Base-by-base conservation (phyloP, 257 asterid genomes). In the Echites panduratus region DNA sequence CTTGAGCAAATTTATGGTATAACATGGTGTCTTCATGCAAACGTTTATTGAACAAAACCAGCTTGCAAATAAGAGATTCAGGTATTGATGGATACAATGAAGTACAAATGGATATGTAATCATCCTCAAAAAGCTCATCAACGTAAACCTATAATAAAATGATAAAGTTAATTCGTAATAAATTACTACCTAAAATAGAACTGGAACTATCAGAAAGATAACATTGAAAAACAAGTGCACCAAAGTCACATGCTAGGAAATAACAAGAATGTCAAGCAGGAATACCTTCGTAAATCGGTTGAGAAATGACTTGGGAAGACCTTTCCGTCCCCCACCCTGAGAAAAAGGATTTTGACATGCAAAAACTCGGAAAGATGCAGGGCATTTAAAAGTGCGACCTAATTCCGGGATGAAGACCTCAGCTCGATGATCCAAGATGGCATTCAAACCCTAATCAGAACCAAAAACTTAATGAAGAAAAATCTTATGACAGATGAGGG, bases 311-410 rank as follows among this genome's bases (percentile, higher is more conserved):
- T 86, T 92, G 0, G 99, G 99, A 79, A 95, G 93, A 76, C 98
- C 97, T 84, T 95, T 95, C 66, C 99, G 87, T 4, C 99, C 99
- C 12, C 99, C 99, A 75, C 99, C 99, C 85, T 95, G 97, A 79
- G 84, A 79, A 47, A 95, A 82, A 73, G 98, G 99, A 82, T 95
- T 95, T 84, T 95, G 99, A 81, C 99, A 95, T 29, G 98, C 98
- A 86, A 95, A 95, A 74, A 91, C 90, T 77, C 98, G 80, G 78
- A 95, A 95, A 77, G 99, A 87, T 35, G 88, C 1, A 0, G 99
- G 98, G 75, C 99, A 92, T 81, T 90, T 89, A 77, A 83, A 95
- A 70, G 93, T 85, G 52, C 79, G 82, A 67, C 96, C 97, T 80
- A 95, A 84, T 79, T 95, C 99, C 45, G 99, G 99, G 77, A 95